A percentile compares a stretch with the other conserved stretches of the same genome.
These are phyloP conservation scores for Lentinula aciculospora DNA, from an alignment of 768 basidiomycete genomes.

Conservation along the genomic window DNA sequence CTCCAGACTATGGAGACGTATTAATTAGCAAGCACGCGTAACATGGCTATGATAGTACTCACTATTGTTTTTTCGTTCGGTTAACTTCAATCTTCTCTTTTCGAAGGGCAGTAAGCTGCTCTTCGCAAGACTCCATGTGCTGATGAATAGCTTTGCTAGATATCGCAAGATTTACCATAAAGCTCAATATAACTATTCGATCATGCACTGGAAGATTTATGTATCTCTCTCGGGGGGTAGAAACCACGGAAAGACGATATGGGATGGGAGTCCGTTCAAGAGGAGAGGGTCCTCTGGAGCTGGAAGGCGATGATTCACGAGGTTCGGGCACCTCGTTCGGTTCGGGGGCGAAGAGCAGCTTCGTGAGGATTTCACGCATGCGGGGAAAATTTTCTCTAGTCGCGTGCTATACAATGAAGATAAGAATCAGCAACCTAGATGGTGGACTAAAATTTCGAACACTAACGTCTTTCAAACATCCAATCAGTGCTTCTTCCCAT, in stretches of 20 bases:
- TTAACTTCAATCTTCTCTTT: conserved; percentile 97
- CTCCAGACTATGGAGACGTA: conserved; percentile 46
- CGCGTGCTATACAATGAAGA: conserved; percentile 57
- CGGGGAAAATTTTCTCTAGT: conserved; percentile 67
- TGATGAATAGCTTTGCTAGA: conserved; percentile 85
- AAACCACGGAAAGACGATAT: conserved; percentile 30
- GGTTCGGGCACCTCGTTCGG: conserved; percentile 13
- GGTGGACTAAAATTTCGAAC: not conserved
- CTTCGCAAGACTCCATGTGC: conserved; percentile 88
- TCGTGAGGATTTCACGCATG: conserved; percentile 64
- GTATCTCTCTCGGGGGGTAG: conserved; percentile 67
- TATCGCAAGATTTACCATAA: conserved; percentile 85
- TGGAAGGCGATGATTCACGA: conserved; percentile 41
- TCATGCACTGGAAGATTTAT: conserved; percentile 66
- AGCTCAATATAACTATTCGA: conserved; percentile 80
- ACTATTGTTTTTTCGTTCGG: conserved; percentile 84
- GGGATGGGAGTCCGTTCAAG: conserved; percentile 22
- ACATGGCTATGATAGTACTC: conserved; percentile 27
- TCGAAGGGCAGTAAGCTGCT: conserved; percentile 83
- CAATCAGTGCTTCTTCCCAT: conserved; percentile 90
- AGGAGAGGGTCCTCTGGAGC: conserved; percentile 45
- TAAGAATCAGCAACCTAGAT: conserved; percentile 4
- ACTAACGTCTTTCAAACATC: conserved; percentile 86
- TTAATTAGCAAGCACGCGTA: not conserved
- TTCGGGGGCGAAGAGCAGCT: conserved; percentile 68